Base-by-base conservation (phyloP, 2,329 filamentous ascomycete species). In the Alternaria burnsii region DNA sequence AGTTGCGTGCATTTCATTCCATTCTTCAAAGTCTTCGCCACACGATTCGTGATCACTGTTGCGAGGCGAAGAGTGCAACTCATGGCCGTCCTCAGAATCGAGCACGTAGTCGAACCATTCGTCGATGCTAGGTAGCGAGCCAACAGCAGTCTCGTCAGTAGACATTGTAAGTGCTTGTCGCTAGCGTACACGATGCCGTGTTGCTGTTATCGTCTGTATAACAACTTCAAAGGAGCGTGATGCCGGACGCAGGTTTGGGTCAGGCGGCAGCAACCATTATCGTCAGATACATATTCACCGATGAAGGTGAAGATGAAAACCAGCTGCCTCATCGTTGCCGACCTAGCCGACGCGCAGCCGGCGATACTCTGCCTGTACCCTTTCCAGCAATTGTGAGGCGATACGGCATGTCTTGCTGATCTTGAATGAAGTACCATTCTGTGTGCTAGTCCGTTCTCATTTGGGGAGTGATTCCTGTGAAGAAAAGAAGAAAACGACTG, bases 321-420 rank as follows among this genome's bases (percentile, higher is more conserved):
- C 30, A n/a, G 4, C 14, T 24, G 4, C 18, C 18, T 34, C 44
- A 22, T 48, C 44, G 28, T 16, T 22, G 3, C 11, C 6, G 2
- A 3, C 0, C 5, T 22, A 5, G 0, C 7, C 12, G 9, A 0
- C 0, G 18, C 10, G n/a, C 11, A 47, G 26, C 26, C 3, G 3
- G 5, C 0, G 2, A 20, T 3, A 0, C n/a, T 2, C n/a, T 10
- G n/a, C 16, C n/a, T 6, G 5, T 3, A 5, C n/a, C n/a, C 18
- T 34, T 47, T 34, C 28, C 22, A 14, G 4, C 3, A 16, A 22
- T 8, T 10, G 5, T 11, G 2, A 41, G 40, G 20, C 18, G 11
- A 41, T 5, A 14, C 2, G 40, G 11, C 18, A 22, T 41, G 22
- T 18, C 2, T 14, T 18, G 8, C 40, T 14, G 10, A 14, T 4